These are phyloP conservation scores for Talaromyces atroroseus DNA, from an alignment of 2,329 filamentous ascomycete genomes.

Conservation along the genomic window DNA sequence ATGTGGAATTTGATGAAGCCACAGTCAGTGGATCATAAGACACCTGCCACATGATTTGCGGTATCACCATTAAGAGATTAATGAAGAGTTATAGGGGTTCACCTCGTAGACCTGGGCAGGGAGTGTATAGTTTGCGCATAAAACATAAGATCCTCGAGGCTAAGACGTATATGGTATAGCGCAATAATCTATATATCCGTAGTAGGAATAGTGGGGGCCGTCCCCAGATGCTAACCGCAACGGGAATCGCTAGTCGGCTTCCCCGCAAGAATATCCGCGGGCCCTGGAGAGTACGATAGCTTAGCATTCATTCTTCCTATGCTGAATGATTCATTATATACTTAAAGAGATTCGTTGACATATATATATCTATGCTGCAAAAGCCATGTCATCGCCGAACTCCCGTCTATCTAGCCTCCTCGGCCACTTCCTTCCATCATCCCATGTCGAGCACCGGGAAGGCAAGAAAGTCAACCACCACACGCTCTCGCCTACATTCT, in stretches of 20 bases:
- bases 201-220: neutral
- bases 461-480: conserved; percentile 31
- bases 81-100: neutral
- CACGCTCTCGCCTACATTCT: conserved; percentile 79
- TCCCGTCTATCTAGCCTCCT: conserved; percentile 26
- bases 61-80: too few relatives aligned
- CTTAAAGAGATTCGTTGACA: neutral
- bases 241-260: neutral
- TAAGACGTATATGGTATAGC: neutral
- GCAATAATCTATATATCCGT: too few relatives aligned
- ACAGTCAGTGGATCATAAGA: neutral
- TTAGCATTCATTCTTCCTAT: conserved; percentile 3
- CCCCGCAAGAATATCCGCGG: neutral
- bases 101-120: too few relatives aligned
- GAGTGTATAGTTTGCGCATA: too few relatives aligned
- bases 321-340: neutral
- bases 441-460: conserved; percentile 5
- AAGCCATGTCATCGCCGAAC: conserved; percentile 22
- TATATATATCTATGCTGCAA: neutral
- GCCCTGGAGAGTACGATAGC: neutral
- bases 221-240: neutral
- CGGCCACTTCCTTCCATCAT: conserved; percentile 21
- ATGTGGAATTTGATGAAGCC: neutral
- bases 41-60: neutral
- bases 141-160: too few relatives aligned